phyloP scores from a whole-genome alignment of 2,329 filamentous ascomycete genomes.

The Fusarium nygamai region DNA sequence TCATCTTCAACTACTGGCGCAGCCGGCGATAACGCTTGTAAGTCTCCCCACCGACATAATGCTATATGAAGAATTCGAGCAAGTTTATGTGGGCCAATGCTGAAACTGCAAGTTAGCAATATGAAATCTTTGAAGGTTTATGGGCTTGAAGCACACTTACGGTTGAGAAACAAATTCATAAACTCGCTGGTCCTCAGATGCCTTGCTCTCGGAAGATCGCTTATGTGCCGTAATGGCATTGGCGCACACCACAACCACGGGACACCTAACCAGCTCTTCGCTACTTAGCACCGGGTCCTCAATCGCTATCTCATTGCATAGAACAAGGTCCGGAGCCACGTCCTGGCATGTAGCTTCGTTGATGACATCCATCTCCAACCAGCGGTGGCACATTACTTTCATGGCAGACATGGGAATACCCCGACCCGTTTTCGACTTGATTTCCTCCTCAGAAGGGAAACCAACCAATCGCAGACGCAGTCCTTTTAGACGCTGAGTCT shows the following conservation, averaged over 20 bases:
- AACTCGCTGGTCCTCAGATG: constrained; percentile 31
- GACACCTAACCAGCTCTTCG: constrained; percentile 19
- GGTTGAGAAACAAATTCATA: constrained; percentile 54
- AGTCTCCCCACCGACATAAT: constrained; percentile 42
- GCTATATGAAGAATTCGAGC: constrained; percentile 46
- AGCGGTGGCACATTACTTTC: constrained; percentile 28
- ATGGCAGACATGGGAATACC: constrained; percentile 29
- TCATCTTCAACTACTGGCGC: background rate
- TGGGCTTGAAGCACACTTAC: constrained; percentile 35
- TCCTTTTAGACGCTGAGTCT: constrained; percentile 43
- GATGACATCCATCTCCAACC: constrained; percentile 37
- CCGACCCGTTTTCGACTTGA: background rate
- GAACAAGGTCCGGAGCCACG: constrained; percentile 41
- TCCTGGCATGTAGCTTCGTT: background rate
- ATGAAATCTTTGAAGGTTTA: background rate
- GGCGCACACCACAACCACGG: constrained; percentile 48
- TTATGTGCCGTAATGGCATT: constrained; percentile 46
- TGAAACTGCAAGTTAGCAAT: background rate
- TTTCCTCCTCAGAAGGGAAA: constrained; percentile 14
- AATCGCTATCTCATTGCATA: constrained; percentile 36
- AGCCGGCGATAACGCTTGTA: constrained; percentile 14
- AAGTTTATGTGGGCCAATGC: constrained; percentile 52
- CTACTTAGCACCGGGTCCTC: background rate
- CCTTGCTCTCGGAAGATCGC: constrained; percentile 30
- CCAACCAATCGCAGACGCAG: constrained; percentile 39